These are phyloP conservation scores for Neoconidiobolus thromboides DNA, from an alignment of 371 early-diverging fungal species.

Conservation along the genomic window DNA sequence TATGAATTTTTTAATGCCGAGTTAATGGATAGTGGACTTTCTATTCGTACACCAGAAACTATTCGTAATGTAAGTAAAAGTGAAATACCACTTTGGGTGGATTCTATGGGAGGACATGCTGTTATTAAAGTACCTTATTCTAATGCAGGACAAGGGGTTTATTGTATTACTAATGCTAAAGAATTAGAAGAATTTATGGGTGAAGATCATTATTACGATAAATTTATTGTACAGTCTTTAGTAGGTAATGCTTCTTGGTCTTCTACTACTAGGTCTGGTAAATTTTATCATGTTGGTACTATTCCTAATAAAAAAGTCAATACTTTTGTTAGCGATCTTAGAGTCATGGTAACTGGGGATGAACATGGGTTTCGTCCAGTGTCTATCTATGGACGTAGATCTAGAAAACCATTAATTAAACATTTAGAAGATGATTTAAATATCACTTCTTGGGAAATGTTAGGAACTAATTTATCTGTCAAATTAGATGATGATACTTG, in stretches of 20 bases:
- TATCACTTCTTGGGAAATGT: constrained; percentile 75
- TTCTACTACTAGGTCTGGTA: constrained; percentile 55
- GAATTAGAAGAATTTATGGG: constrained; percentile 63
- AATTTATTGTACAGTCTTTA: constrained; percentile 83
- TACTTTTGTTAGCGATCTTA: constrained; percentile 67
- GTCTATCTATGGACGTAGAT: constrained; percentile 69
- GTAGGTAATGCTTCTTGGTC: constrained; percentile 89
- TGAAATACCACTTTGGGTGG: constrained; percentile 73
- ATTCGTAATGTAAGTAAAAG: constrained; percentile 68
- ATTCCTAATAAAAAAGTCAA: constrained; percentile 79
- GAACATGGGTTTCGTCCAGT: constrained; percentile 67
- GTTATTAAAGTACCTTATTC: constrained; percentile 86
- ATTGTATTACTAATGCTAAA: constrained; percentile 64
- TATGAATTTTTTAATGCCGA: constrained; percentile 83
- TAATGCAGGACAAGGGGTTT: constrained; percentile 88
- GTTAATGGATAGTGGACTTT: constrained; percentile 40
- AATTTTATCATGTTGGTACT: constrained; percentile 78
- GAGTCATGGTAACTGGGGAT: constrained; percentile 83
- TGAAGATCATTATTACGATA: constrained; percentile 73
- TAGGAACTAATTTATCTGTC: constrained; percentile 78
- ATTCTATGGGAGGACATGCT: constrained; percentile 78
- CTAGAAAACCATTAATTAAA: constrained; percentile 52
- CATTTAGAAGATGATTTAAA: constrained; percentile 36
- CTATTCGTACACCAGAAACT: constrained; percentile 73
- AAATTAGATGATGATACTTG: constrained; percentile 51